Base-by-base conservation (phyloP, 2,329 filamentous ascomycete genomes). In the Endoconidiophora polonica region DNA sequence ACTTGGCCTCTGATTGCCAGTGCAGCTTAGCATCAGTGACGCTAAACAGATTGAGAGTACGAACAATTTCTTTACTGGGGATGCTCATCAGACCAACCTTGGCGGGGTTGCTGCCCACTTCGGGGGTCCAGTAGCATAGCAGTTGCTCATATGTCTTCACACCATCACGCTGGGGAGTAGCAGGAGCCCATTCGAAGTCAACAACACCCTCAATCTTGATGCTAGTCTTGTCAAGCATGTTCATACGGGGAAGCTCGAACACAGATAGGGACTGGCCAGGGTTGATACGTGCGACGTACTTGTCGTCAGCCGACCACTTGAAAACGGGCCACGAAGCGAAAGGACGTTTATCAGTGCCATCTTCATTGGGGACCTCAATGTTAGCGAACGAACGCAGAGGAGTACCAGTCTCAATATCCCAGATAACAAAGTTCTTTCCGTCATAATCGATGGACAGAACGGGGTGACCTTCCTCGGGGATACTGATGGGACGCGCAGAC, bases 401-500 rank as follows among this genome's bases (percentile, higher is more conserved):
- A 64, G 90, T 84, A 59, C 79, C 81, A 7, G 90, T 91, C 48
- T 85, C 83, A 55, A 96, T 81, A 61, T 96, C 90, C 91, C 91
- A 98, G 61, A 98, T 88, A 61, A 98, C 83, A 66, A 96, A 96
- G 74, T 96, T 95, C 74, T 96, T 96, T 66, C 91, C 91, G 59
- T 98, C 90, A 61, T 98, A 91, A 60, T 96, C 91, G 54, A 87
- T 72, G 3, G 85, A 81, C 46, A 95, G 73, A n/a, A 83, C 71
- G 2, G 84, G 82, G 64, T 94, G 83, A 56, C 84, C 83, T 57
- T 81, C 80, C 58, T 96, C 91, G 53, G 91, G 85, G 52, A 98
- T 86, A 54, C 83, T 79, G 61, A 98, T 94, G 22, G 91, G 87
- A 46, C 86, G 78, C 67, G 90, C 86, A 47, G 91, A 96, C 91